Evolutionary conservation across 1,284 basidiomycete genomes (phyloP).

Genomic region (Apiotrichum siamense): DNA sequence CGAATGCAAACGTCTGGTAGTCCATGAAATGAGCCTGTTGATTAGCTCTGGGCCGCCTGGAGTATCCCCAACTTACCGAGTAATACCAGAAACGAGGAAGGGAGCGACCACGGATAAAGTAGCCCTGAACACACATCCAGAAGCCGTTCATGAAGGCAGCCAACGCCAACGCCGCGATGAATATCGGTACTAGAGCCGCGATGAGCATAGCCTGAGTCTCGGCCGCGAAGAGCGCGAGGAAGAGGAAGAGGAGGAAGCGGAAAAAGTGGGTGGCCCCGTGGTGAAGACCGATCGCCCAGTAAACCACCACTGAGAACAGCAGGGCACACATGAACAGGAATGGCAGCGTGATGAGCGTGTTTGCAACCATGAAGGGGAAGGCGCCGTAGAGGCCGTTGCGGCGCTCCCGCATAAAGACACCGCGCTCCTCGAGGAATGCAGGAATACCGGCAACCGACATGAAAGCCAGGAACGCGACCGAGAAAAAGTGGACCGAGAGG

Average conservation of each 20-base stretch:
- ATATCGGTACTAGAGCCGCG: slow-evolving; percentile 55
- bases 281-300: slow-evolving; percentile 23
- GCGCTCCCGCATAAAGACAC: slow-evolving; percentile 45
- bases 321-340: slow-evolving; percentile 43
- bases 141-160: slow-evolving; percentile 57
- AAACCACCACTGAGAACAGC: slow-evolving; percentile 28
- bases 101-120: slow-evolving; percentile 13
- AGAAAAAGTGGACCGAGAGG: slow-evolving; percentile 50
- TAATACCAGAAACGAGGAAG: slow-evolving; percentile 18
- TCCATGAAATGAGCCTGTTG: slow-evolving; percentile 27
- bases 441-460: slow-evolving; percentile 44
- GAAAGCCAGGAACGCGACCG: slow-evolving; percentile 59
- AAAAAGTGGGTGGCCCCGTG: slow-evolving; percentile 49
- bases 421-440: slow-evolving; percentile 47
- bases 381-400: slow-evolving; percentile 33
- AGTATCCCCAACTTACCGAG: background rate
- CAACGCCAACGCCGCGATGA: slow-evolving; percentile 58
- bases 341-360: slow-evolving; percentile 42
- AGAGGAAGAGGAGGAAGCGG: slow-evolving; percentile 55
- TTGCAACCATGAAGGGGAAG: slow-evolving; percentile 29
- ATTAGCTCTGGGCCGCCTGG: background rate
- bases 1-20: slow-evolving; percentile 51
- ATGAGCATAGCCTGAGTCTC: slow-evolving; percentile 56
- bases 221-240: slow-evolving; percentile 56
- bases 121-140: slow-evolving; percentile 53